phyloP scores from a whole-genome alignment of 176 grass and related monocot species.

The Avena atlantica region DNA sequence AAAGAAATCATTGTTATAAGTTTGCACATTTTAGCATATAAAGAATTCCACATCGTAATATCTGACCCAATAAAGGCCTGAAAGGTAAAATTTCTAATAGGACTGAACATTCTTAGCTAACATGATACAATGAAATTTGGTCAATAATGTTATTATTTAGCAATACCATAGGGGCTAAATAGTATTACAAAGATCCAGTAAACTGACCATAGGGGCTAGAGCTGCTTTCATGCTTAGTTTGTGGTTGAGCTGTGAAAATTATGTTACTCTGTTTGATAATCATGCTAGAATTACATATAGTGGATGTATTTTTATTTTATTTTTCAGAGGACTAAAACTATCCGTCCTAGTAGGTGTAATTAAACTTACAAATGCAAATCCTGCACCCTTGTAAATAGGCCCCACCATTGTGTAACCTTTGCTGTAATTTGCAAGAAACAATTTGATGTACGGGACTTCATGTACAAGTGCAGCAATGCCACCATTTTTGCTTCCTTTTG shows the following conservation, averaged over 20 bases:
- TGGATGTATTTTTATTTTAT: background rate
- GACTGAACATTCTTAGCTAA: slow-evolving; percentile 1
- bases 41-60: background rate
- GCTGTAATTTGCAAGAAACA: slow-evolving; percentile 54
- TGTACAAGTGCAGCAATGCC: slow-evolving; percentile 52
- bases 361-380: slow-evolving; percentile 45
- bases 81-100: background rate
- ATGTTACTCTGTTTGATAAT: background rate
- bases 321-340: background rate
- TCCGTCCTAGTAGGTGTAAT: background rate
- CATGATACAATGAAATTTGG: background rate
- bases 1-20: slow-evolving; percentile 8
- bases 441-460: slow-evolving; percentile 50
- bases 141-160: background rate
- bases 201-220: background rate
- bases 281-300: background rate
- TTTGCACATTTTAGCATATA: background rate
- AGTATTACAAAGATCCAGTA: slow-evolving; percentile 22
- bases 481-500: slow-evolving; percentile 36
- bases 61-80: background rate
- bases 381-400: slow-evolving; percentile 51
- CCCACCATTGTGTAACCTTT: slow-evolving; percentile 48
- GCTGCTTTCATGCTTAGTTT: slow-evolving; percentile 1
- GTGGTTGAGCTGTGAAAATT: slow-evolving; percentile 12
- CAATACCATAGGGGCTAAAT: background rate